phyloP scores from a whole-genome alignment of 2,329 filamentous ascomycete genomes.

The Zymoseptoria pseudotritici region DNA sequence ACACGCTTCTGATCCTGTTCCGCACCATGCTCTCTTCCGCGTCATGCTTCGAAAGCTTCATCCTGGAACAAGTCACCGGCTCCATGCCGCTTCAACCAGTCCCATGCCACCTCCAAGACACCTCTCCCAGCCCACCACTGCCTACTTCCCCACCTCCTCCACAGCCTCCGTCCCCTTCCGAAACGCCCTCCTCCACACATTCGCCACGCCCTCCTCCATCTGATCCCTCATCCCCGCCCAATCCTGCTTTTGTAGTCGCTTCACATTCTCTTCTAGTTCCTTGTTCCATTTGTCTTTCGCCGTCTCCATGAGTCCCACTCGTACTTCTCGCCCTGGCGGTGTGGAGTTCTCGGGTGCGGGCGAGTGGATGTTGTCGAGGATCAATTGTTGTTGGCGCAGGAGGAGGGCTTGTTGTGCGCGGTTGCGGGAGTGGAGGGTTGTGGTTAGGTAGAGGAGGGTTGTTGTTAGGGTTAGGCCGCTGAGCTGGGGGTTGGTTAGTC shows the following conservation, averaged over 20 bases:
- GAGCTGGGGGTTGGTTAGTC: conserved; percentile 30
- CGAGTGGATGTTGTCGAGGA: conserved; percentile 39
- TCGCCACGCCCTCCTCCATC: conserved; percentile 35
- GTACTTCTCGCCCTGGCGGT: conserved; percentile 32
- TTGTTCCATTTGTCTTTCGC: conserved; percentile 46
- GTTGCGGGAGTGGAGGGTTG: conserved; percentile 40
- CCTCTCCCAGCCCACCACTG: no score
- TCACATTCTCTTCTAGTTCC: conserved; percentile 38
- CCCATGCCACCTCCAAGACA: no score
- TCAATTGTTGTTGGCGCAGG: conserved; percentile 39
- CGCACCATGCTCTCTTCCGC: no score
- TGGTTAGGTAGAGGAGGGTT: conserved; percentile 34
- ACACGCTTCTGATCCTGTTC: background rate
- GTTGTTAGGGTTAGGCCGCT: conserved; percentile 46
- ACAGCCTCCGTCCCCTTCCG: conserved; percentile 14
- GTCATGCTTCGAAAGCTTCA: no score
- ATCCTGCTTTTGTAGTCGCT: conserved; percentile 38
- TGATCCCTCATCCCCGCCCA: conserved; percentile 34
- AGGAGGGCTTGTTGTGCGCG: conserved; percentile 39
- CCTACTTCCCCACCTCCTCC: conserved; percentile 5
- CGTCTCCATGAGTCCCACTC: conserved; percentile 37
- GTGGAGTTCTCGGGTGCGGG: conserved; percentile 35
- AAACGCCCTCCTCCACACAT: conserved; percentile 28
- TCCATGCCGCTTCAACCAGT: no score
- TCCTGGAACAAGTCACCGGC: no score